These are phyloP conservation scores for Hortiboletus campestris DNA, from an alignment of 768 basidiomycete species.

Conservation along the genomic window DNA sequence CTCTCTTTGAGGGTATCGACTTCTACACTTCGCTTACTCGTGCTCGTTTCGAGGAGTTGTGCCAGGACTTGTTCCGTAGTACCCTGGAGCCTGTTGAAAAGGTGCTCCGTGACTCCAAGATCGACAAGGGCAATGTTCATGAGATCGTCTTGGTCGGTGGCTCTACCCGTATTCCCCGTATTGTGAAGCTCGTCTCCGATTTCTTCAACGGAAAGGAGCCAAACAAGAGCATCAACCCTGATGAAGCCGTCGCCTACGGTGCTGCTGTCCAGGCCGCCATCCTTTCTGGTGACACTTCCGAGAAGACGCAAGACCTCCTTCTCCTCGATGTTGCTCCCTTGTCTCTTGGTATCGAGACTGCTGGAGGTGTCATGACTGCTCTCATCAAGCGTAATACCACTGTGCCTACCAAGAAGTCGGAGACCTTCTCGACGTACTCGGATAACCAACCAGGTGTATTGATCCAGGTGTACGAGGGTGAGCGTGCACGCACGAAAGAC, in stretches of 20 bases:
- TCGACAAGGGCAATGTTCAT: slow-evolving; percentile 93
- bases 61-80: slow-evolving; percentile 91
- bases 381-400: slow-evolving; percentile 99
- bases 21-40: slow-evolving; percentile 98
- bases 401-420: slow-evolving; percentile 97
- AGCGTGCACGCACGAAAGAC: slow-evolving; percentile 97
- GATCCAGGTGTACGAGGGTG: slow-evolving; percentile 98
- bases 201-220: slow-evolving; percentile 99
- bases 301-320: slow-evolving; percentile 95
- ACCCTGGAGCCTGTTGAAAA: slow-evolving; percentile 97
- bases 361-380: slow-evolving; percentile 98
- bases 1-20: slow-evolving; percentile 95
- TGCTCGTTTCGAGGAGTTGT: slow-evolving; percentile 95
- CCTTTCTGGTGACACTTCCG: slow-evolving; percentile 95
- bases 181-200: slow-evolving; percentile 96
- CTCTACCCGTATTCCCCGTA: slow-evolving; percentile 96
- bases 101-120: slow-evolving; percentile 96
- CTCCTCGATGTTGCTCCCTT: slow-evolving; percentile 92
- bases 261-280: slow-evolving; percentile 99
- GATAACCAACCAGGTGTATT: slow-evolving; percentile 99
- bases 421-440: slow-evolving; percentile 97
- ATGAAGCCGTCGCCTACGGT: slow-evolving; percentile 98
- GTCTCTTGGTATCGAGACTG: slow-evolving; percentile 95
- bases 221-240: slow-evolving; percentile 99
- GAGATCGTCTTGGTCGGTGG: slow-evolving; percentile 98